A percentile compares a stretch with the other conserved stretches of the same genome.
Evolutionary conservation across 495 filamentous ascomycete species (phyloP).

Genomic region (Neurospora pannonica): DNA sequence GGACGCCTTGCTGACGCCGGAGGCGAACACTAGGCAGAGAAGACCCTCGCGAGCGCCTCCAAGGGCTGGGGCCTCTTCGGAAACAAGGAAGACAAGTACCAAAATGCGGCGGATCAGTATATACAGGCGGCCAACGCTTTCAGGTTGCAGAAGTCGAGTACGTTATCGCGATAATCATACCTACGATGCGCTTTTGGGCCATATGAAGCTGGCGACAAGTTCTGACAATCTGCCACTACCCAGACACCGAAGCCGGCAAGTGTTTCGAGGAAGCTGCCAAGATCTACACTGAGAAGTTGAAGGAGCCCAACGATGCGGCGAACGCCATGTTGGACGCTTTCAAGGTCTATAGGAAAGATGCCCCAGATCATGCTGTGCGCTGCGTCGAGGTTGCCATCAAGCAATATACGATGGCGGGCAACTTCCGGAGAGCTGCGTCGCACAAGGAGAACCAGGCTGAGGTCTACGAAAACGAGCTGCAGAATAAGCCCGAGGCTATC

Average conservation of each 20-base stretch:
- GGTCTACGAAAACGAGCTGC: conserved; percentile 68
- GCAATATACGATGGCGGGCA: conserved; percentile 74
- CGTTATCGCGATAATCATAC: conserved; percentile 1
- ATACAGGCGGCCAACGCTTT: conserved; percentile 76
- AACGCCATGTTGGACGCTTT: conserved; percentile 65
- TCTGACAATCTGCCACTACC: neutral
- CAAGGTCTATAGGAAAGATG: conserved; percentile 75
- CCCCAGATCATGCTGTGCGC: conserved; percentile 67
- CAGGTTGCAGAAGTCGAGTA: conserved; percentile 61
- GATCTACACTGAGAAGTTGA: conserved; percentile 65
- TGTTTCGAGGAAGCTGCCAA: conserved; percentile 71
- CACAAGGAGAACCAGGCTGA: conserved; percentile 81
- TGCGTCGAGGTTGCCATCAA: conserved; percentile 65
- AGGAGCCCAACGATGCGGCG: conserved; percentile 82
- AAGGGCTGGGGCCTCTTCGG: conserved; percentile 68
- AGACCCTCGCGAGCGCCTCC: conserved; percentile 57
- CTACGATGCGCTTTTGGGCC: neutral
- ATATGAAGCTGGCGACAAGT: neutral
- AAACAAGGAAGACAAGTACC: conserved; percentile 68
- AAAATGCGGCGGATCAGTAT: conserved; percentile 74
- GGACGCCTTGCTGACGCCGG: conserved; percentile 15
- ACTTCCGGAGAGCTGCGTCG: conserved; percentile 78
- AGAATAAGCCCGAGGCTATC: conserved; percentile 64
- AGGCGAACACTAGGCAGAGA: conserved; percentile 56
- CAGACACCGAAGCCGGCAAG: conserved; percentile 71